These are phyloP conservation scores for Ophiostoma ips DNA, from an alignment of 2,329 filamentous ascomycete species.

Conservation along the genomic window DNA sequence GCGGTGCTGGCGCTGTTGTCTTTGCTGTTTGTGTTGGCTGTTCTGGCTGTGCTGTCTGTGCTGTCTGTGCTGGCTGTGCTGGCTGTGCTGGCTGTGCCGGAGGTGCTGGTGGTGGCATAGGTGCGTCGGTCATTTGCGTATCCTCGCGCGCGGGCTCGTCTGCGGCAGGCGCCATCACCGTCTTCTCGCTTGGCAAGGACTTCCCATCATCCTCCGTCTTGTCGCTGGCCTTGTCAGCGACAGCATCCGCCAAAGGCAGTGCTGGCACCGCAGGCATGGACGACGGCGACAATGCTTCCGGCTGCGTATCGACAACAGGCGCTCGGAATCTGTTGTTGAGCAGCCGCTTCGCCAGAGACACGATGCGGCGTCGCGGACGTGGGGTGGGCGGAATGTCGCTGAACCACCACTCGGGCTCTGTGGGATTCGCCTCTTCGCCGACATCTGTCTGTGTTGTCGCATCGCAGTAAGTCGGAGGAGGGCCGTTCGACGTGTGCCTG, in stretches of 20 bases:
- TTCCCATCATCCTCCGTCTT: neutral
- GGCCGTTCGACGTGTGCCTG: slow-evolving; percentile 25
- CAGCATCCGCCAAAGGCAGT: neutral
- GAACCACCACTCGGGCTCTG: slow-evolving; percentile 27
- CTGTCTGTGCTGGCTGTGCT: too few species aligned
- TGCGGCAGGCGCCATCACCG: neutral
- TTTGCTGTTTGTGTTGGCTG: too few species aligned
- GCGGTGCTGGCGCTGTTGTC: too few species aligned
- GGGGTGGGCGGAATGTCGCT: slow-evolving; percentile 24
- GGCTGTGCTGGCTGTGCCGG: too few species aligned
- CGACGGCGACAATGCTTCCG: neutral
- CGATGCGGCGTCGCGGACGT: slow-evolving; percentile 32
- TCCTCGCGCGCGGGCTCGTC: neutral
- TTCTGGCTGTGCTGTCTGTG: too few species aligned
- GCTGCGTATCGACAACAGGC: slow-evolving; percentile 21
- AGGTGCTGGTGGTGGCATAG: neutral
- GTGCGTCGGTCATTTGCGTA: neutral
- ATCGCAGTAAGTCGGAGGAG: slow-evolving; percentile 34
- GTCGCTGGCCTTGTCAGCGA: neutral
- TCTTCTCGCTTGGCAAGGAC: too few species aligned
- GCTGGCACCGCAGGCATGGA: neutral
- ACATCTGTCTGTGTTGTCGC: slow-evolving; percentile 40
- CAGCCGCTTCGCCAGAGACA: slow-evolving; percentile 39
- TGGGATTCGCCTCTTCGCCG: slow-evolving; percentile 28
- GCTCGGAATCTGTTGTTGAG: slow-evolving; percentile 33